Percentiles rank a stretch among this genome's conserved stretches.
phyloP scores from a whole-genome alignment of 805 yeast species.

The Metschnikowia sp. region DNA sequence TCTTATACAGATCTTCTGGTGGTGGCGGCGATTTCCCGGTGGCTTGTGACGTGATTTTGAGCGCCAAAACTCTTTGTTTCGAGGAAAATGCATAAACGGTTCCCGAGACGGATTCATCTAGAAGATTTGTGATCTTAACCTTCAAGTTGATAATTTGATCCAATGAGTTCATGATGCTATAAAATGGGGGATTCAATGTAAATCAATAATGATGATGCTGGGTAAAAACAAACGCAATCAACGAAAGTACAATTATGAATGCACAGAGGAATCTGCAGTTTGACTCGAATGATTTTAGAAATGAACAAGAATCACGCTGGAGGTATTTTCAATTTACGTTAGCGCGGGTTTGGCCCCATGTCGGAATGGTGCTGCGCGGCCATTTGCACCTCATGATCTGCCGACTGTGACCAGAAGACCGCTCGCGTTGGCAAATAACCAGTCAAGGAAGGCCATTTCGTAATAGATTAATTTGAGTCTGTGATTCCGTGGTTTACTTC shows the following conservation, averaged over 20 bases:
- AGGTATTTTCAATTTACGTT: constrained; percentile 4
- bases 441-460: too few relatives aligned
- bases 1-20: constrained; percentile 35
- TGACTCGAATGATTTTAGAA: neutral
- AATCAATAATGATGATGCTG: neutral
- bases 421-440: too few relatives aligned
- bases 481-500: too few relatives aligned
- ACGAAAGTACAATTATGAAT: neutral
- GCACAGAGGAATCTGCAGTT: neutral
- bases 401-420: too few relatives aligned
- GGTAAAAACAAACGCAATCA: neutral
- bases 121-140: constrained; percentile 57
- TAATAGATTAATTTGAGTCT: too few relatives aligned
- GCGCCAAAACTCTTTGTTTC: constrained; percentile 41
- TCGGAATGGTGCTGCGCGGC: constrained; percentile 6
- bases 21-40: constrained; percentile 4
- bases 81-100: constrained; percentile 59
- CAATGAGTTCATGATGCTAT: constrained; percentile 12
- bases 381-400: neutral
- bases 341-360: constrained; percentile 5
- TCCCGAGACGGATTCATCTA: constrained; percentile 60
- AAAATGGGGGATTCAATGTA: neutral
- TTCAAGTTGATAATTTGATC: constrained; percentile 25
- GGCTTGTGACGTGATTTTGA: constrained; percentile 18
- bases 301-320: neutral